Conservation (phyloP, 2,329 filamentous ascomycete species). For the Metarhizium humberi region DNA sequence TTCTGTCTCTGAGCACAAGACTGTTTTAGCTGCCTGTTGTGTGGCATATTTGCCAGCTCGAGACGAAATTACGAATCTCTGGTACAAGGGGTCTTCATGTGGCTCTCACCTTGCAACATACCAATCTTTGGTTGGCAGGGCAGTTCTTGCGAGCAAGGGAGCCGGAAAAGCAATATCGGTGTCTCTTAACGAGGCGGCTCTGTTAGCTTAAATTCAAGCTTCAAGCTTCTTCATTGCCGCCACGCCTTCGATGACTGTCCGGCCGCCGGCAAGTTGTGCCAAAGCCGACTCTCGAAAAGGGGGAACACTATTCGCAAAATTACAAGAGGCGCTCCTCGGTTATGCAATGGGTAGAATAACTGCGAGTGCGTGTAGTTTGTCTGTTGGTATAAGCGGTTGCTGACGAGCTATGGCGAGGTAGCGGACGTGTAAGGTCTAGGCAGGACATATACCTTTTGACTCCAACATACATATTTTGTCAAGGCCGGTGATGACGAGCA, state of each 20-base stretch:
- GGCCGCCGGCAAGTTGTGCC: background rate
- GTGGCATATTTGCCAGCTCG: constrained; percentile 79
- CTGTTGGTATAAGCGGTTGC: no score
- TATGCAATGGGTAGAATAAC: no score
- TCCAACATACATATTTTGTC: no score
- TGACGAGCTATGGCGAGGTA: no score
- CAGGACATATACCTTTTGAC: no score
- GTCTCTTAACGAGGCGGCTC: constrained; percentile 27
- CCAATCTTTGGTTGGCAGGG: constrained; percentile 26
- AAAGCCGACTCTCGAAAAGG: background rate
- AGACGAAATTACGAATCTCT: constrained; percentile 90
- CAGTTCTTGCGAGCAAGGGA: constrained; percentile 31
- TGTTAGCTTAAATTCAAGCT: background rate
- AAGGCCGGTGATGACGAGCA: no score
- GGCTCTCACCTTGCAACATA: constrained; percentile 25
- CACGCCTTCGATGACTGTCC: background rate
- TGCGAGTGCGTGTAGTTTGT: no score
- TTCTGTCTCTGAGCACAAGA: constrained; percentile 67
- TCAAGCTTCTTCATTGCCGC: background rate
- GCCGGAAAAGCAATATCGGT: constrained; percentile 20
- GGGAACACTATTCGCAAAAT: no score
- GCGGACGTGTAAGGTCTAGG: no score
- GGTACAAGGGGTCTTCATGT: constrained; percentile 68
- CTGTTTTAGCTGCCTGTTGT: constrained; percentile 74
- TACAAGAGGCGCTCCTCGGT: no score